Evolutionary conservation across 345 rosid species (phyloP).

Genomic region (Psidium friedrichsthalianum): DNA sequence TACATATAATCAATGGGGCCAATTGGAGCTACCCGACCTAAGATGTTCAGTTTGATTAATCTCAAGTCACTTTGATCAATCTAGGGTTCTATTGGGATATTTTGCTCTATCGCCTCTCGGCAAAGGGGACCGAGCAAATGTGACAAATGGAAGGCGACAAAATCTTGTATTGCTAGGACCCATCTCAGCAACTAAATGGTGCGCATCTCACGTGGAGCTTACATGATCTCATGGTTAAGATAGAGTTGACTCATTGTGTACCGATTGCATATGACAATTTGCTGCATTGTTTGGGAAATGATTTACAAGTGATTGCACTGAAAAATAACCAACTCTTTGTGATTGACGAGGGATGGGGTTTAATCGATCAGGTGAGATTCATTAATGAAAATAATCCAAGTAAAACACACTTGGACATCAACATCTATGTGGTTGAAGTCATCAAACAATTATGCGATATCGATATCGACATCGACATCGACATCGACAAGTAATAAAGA

Average conservation of each 20-base stretch:
- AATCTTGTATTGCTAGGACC: not conserved
- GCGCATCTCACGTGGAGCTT: rapidly evolving
- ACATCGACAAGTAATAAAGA: not conserved
- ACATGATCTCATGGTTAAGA: not conserved
- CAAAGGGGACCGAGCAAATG: not conserved
- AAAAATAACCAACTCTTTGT: not conserved
- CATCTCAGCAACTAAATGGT: rapidly evolving
- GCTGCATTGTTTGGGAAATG: not conserved
- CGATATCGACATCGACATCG: not conserved
- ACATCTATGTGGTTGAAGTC: not conserved
- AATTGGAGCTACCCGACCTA: not conserved
- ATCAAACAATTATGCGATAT: not conserved
- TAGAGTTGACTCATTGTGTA: not conserved
- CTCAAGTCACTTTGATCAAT: not conserved
- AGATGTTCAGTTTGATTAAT: not conserved
- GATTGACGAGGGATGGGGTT: not conserved
- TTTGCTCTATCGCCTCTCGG: not conserved
- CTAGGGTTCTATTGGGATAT: not conserved
- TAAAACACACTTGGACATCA: not conserved
- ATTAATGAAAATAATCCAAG: not conserved
- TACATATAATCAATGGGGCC: not conserved
- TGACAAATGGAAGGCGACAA: not conserved
- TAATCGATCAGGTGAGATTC: not conserved
- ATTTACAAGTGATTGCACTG: not conserved
- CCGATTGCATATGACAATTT: not conserved